A percentile compares a stretch with the other conserved stretches of the same genome.
Evolutionary conservation across 2,329 filamentous ascomycete species (phyloP).

Genomic region (Fusarium tupiense): DNA sequence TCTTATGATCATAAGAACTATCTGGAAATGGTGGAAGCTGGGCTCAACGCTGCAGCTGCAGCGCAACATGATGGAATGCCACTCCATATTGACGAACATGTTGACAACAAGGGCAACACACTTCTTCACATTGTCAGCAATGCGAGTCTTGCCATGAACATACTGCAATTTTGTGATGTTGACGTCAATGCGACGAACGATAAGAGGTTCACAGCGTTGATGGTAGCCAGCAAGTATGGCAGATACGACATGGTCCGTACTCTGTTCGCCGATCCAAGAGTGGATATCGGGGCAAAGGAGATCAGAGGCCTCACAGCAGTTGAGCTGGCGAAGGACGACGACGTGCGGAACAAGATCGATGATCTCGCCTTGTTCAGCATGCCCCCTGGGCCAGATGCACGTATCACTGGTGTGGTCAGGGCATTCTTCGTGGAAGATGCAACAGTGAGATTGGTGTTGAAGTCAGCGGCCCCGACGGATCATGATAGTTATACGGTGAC

Average conservation of each 20-base stretch:
- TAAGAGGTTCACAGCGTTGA: conserved; percentile 91
- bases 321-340: conserved; percentile 96
- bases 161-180: conserved; percentile 88
- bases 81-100: conserved; percentile 91
- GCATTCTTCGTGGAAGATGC: conserved; percentile 98
- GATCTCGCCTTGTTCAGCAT: conserved; percentile 87
- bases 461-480: conserved; percentile 88
- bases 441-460: conserved; percentile 90
- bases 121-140: conserved; percentile 96
- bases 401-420: conserved; percentile 91
- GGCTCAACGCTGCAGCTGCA: conserved; percentile 76
- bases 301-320: conserved; percentile 90
- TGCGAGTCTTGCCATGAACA: conserved; percentile 75
- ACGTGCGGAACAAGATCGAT: conserved; percentile 95
- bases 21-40: conserved; percentile 84
- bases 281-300: conserved; percentile 87
- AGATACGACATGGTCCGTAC: conserved; percentile 91
- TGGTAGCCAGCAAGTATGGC: conserved; percentile 99
- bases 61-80: conserved; percentile 80
- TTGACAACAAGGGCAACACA: conserved; percentile 93
- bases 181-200: conserved; percentile 97
- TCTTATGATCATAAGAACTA: conserved; percentile 96
- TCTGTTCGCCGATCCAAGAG: conserved; percentile 86
- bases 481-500: conserved; percentile 90
- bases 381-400: conserved; percentile 75